These are phyloP conservation scores for Clavariopsis aquatica DNA, from an alignment of 495 filamentous ascomycete genomes.

Conservation along the genomic window DNA sequence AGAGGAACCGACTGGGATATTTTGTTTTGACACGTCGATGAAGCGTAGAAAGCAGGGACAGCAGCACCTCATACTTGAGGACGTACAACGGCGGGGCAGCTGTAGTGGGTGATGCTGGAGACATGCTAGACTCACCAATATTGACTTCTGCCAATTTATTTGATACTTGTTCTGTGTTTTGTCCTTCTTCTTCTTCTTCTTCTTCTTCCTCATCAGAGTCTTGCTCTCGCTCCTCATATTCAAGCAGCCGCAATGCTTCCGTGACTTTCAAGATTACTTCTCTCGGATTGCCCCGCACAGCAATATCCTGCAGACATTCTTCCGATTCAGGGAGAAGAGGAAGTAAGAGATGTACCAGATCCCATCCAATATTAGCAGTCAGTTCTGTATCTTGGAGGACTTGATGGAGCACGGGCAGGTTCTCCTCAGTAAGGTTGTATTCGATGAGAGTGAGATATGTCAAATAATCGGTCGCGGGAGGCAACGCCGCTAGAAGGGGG, in stretches of 20 bases:
- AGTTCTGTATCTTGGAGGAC: slow-evolving; percentile 81
- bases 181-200: slow-evolving; percentile 37
- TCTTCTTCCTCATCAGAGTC: slow-evolving; percentile 54
- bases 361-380: slow-evolving; percentile 93
- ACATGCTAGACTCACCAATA: slow-evolving; percentile 22
- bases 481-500: slow-evolving; percentile 49
- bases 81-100: slow-evolving; percentile 38
- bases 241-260: slow-evolving; percentile 65
- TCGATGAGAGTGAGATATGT: slow-evolving; percentile 89
- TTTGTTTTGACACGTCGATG: slow-evolving; percentile 88
- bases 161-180: not conserved
- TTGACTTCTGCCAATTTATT: slow-evolving; percentile 10
- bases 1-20: slow-evolving; percentile 87
- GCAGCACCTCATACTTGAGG: slow-evolving; percentile 69
- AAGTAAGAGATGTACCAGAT: slow-evolving; percentile 82
- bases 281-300: slow-evolving; percentile 83
- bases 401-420: slow-evolving; percentile 73
- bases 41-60: slow-evolving; percentile 80
- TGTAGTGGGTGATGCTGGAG: slow-evolving; percentile 36
- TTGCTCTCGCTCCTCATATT: slow-evolving; percentile 47
- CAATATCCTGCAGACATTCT: slow-evolving; percentile 74
- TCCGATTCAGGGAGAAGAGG: slow-evolving; percentile 70
- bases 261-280: slow-evolving; percentile 91
- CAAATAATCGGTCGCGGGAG: slow-evolving; percentile 76
- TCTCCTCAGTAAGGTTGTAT: slow-evolving; percentile 74